Base-by-base conservation (phyloP, 371 early-diverging fungal genomes). In the Lichtheimia corymbifera region DNA sequence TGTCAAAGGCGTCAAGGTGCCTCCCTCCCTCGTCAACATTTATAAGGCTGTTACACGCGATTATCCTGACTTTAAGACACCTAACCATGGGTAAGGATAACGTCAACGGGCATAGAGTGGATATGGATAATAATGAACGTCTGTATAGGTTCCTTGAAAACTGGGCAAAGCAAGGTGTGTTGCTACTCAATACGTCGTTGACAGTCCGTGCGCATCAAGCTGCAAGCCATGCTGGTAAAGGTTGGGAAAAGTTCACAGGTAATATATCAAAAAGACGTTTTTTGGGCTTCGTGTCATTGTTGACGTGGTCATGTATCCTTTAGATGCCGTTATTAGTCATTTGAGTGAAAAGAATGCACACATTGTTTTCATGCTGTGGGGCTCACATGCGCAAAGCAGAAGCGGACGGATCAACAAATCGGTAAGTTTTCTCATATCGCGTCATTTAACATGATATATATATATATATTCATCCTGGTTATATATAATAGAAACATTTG, bases 361-460 rank as follows among this genome's bases (percentile, higher is more conserved):
- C 50, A 83, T 97, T 15, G 99, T 98, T 43, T 99, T 99, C 77
- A 88, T 99, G 77, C 83, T 98, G n/a, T 98, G 99, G 99, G 99
- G 99, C n/a, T 64, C 71, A 5, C 83, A 89, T 73, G 97, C 97
- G 12, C 90, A 92, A 63, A 86, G 89, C 74, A 92, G 94, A 57
- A 88, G 87, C 6, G 69, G 76, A 0, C 65, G 66, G 35, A 83
- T 91, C 28, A 61, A 82, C 35, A 79, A 83, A 62, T 74, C 76
- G 53, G 88, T 86, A 79, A 64, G 55, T 11, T 18, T n/a, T 0
- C 9, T 47, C n/a, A 47, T 47, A 5, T n/a, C 47, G 7, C n/a
- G 47, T 17, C 47, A 47, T 35, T 35, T 35, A 0, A 35, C 35
- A 28, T 28, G 28, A 2, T 28, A 4, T 35, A 35, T 35, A 9